These are phyloP conservation scores for Leishmania turanica DNA, from an alignment of 208 protist species.

Conservation along the genomic window DNA sequence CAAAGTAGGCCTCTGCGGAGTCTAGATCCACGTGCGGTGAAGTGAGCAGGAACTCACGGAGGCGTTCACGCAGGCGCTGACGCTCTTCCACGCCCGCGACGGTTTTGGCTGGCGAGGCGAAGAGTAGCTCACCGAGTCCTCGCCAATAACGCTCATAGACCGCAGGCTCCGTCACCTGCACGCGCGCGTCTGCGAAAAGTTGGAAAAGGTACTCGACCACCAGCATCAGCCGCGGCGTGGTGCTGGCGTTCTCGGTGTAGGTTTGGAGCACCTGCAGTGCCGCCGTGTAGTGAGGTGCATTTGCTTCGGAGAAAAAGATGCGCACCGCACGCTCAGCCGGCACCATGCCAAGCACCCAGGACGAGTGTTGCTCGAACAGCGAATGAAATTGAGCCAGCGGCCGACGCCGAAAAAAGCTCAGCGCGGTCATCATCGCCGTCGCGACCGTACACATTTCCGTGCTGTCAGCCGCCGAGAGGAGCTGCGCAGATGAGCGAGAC, in stretches of 20 bases:
- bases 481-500: neutral
- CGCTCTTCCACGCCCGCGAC: neutral
- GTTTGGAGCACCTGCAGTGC: constrained; percentile 19
- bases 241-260: neutral
- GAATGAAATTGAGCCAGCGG: constrained; percentile 1
- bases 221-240: constrained; percentile 10
- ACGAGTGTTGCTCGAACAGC: constrained; percentile 19
- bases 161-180: constrained; percentile 8
- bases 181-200: constrained; percentile 15
- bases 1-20: constrained; percentile 37
- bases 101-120: neutral
- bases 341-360: constrained; percentile 25
- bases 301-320: constrained; percentile 23
- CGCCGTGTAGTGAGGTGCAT: constrained; percentile 10
- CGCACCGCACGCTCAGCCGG: constrained; percentile 15
- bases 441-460: neutral
- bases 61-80: constrained; percentile 22
- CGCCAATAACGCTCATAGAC: constrained; percentile 30
- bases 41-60: constrained; percentile 48
- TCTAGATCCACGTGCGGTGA: constrained; percentile 41
- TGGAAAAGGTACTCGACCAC: constrained; percentile 14
- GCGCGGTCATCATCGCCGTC: constrained; percentile 7
- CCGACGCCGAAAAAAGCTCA: constrained; percentile 27
- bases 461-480: neutral
- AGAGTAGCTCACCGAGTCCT: constrained; percentile 28